These are phyloP conservation scores for Urtica urens DNA, from an alignment of 306 rosid species.

Conservation along the genomic window DNA sequence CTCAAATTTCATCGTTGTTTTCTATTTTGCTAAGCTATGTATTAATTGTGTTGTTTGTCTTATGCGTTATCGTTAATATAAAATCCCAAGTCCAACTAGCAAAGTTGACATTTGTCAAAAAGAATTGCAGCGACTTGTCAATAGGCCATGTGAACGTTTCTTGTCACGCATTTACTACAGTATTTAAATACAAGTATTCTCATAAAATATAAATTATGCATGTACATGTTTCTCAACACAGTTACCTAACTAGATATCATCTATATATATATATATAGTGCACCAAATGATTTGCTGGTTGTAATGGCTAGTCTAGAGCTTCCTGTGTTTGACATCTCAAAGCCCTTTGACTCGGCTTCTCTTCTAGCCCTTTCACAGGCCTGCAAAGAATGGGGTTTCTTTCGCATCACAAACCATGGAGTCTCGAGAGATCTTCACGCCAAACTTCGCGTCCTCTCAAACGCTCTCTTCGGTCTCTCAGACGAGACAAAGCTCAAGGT, in stretches of 20 bases:
- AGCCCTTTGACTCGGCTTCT: conserved; percentile 34
- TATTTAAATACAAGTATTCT: neutral
- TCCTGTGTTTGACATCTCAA: conserved; percentile 55
- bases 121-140: neutral
- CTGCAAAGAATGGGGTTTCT: conserved; percentile 68
- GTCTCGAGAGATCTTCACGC: conserved; percentile 46
- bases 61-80: neutral
- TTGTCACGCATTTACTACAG: neutral
- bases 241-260: neutral
- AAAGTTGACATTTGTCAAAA: conserved; percentile 6
- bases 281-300: conserved; percentile 20
- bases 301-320: conserved; percentile 35
- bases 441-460: conserved; percentile 27
- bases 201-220: neutral
- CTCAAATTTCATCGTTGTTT: neutral
- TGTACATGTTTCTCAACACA: neutral
- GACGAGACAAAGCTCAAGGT: conserved; percentile 43
- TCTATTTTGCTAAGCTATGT: neutral
- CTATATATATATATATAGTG: conserved; percentile 5
- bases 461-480: conserved; percentile 35
- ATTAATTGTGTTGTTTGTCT: neutral
- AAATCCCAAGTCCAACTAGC: neutral
- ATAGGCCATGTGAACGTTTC: conserved; percentile 10
- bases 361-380: conserved; percentile 30
- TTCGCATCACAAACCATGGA: conserved; percentile 68